Percentiles rank a stretch among this genome's conserved stretches.
Conservation (phyloP, 805 yeast species). For the Candida nemodendra region DNA sequence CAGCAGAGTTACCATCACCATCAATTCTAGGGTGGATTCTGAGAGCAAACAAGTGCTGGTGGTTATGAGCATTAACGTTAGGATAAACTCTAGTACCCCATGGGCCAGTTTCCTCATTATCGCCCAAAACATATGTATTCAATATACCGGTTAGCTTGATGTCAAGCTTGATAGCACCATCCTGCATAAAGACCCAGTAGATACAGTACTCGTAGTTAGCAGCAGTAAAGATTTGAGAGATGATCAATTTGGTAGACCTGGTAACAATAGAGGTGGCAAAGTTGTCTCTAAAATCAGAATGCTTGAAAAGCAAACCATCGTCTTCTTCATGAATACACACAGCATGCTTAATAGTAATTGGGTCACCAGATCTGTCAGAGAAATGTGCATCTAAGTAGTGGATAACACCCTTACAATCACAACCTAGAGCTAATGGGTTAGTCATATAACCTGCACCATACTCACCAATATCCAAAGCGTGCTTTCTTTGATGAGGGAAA, state of each 20-base stretch:
- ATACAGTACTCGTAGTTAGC: slow-evolving; percentile 84
- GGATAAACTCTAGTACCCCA: slow-evolving; percentile 85
- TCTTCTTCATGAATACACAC: slow-evolving; percentile 86
- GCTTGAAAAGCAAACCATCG: slow-evolving; percentile 76
- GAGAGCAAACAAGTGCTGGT: slow-evolving; percentile 78
- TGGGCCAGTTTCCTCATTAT: slow-evolving; percentile 66
- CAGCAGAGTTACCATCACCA: slow-evolving; percentile 76
- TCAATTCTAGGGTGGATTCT: slow-evolving; percentile 80
- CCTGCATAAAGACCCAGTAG: slow-evolving; percentile 82
- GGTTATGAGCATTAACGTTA: slow-evolving; percentile 79
- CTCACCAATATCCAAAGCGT: slow-evolving; percentile 84
- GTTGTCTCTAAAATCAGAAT: slow-evolving; percentile 80
- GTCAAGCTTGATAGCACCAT: slow-evolving; percentile 78
- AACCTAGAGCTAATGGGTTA: slow-evolving; percentile 72
- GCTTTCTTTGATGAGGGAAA: slow-evolving; percentile 81
- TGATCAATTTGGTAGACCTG: slow-evolving; percentile 69
- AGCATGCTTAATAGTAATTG: slow-evolving; percentile 71
- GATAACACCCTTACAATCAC: slow-evolving; percentile 85
- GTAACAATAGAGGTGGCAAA: slow-evolving; percentile 73
- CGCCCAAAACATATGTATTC: slow-evolving; percentile 66
- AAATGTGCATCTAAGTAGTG: slow-evolving; percentile 82
- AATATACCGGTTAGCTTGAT: slow-evolving; percentile 79
- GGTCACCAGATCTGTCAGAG: slow-evolving; percentile 64
- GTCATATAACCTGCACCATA: slow-evolving; percentile 88
- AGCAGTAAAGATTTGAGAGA: slow-evolving; percentile 83